Base-by-base conservation (phyloP, 768 basidiomycete genomes). In the Boletus eberwhitei region DNA sequence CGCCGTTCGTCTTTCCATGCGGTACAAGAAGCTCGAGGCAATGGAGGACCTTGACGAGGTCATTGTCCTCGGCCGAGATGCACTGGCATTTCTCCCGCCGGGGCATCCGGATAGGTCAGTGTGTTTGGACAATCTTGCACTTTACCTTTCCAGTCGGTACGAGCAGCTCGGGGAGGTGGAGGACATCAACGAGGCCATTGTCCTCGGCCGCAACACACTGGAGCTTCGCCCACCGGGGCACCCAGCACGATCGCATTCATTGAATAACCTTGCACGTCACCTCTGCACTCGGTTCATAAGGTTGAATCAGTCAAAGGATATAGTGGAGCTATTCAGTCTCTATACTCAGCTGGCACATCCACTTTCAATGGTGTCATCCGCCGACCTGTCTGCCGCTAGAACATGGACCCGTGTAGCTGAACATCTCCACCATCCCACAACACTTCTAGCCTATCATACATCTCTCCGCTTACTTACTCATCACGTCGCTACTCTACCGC, bases 341-440 rank as follows among this genome's bases (percentile, higher is more conserved):
- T 55, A 48, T 17, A 2, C 29, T 21, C 3, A 35, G 5, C 36
- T 55, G 5, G 14, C 17, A 7, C 19, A 35, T 24, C 5, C 42
- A 5, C n/a, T 39, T 0, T 53, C 42, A 19, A 8, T 13, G 4
- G 22, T 37, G 5, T 42, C 39, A 12, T 22, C 16, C 2, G 8
- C 11, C 2, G 39, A 56, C 21, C 8, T 43, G 5, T 42, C 11
- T 32, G 53, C 45, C 1, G 14, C 55, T 5, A 29, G 21, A 17
- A 21, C 14, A 48, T 42, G 58, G 48, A n/a, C 31, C 6, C 11
- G 9, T 29, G 36, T 2, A 0, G 59, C 62, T 2, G 47, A 53
- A 35, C 0, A 19, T 2, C 37, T 57, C n/a, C 9, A 39, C 5
- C 62, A 63, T 35, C 22, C 26, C 21, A 61, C 62, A 0, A 39